Conservation (phyloP, 2,329 filamentous ascomycete species). For the Colletotrichum sublineola region DNA sequence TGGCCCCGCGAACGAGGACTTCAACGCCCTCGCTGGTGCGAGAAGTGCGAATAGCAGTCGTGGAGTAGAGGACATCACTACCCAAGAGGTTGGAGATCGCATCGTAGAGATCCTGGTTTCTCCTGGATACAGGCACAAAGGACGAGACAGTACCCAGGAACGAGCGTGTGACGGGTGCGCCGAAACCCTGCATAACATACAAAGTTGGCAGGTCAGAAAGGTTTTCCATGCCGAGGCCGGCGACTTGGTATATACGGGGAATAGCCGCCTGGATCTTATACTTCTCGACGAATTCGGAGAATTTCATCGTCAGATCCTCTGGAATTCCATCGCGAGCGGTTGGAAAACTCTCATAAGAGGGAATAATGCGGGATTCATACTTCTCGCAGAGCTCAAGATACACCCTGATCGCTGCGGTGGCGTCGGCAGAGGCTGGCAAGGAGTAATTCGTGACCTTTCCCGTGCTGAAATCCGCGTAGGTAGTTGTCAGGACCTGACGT, state of each 20-base stretch:
- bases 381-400: constrained; percentile 2
- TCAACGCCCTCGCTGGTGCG: constrained; percentile 49
- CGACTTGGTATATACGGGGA: background rate
- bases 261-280: background rate
- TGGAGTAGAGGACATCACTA: constrained; percentile 53
- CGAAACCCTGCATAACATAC: constrained; percentile 60
- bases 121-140: constrained; percentile 51
- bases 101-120: constrained; percentile 58
- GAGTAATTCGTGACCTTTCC: background rate
- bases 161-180: constrained; percentile 51
- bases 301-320: constrained; percentile 9
- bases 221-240: constrained; percentile 53
- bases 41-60: constrained; percentile 49
- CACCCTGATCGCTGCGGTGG: background rate
- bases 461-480: background rate
- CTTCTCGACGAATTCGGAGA: background rate
- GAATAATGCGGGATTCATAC: background rate
- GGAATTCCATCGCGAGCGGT: background rate
- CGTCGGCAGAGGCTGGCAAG: background rate
- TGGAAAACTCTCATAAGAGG: background rate
- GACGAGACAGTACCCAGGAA: constrained; percentile 49
- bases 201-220: constrained; percentile 57
- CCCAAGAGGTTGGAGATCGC: constrained; percentile 52
- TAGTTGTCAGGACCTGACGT: constrained; percentile 47
- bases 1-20: constrained; percentile 48